Base-by-base conservation (phyloP, 257 asterid genomes). In the Solanum ossicruentum region DNA sequence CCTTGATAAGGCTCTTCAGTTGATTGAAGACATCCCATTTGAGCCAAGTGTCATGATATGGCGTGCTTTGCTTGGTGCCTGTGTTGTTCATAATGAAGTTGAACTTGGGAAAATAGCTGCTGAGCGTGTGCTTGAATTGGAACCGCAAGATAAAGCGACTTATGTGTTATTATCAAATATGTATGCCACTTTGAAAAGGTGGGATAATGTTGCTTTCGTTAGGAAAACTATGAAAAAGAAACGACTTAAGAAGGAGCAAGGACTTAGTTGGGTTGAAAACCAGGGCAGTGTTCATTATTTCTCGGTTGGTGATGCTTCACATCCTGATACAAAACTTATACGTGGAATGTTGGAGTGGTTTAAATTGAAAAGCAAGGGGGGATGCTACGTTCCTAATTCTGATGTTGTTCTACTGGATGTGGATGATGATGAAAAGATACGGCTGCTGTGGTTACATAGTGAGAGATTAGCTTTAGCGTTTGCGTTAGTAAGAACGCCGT, bases 31-130 rank as follows among this genome's bases (percentile, higher is more conserved):
- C 88, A 92, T 96, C 39, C 94, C 97, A 51, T 77, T 80, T 32
- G 95, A 90, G 88, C 99, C 98, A 16, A 94, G 98, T 88, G 91
- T 96, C 79, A 96, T 96, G 99, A 80, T 93, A 57, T 96, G 99
- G 99, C 99, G 99, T 63, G 94, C 99, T 43, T 85, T 96, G 85
- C 97, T 96, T 52, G 98, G 99, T 72, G 98, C 99, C 63, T 96
- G 99, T 83, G 98, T 91, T 88, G 91, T 88, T 3, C 96, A 91
- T 84, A 92, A 91, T 32, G 91, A 96, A 77, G 93, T 88, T n/a
- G 98, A 93, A 85, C 89, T 94, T 84, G 99, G 99, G 60, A 90
- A 84, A 83, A 83, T 92, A 57, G 91, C 98, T 72, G 99, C 99
- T 51, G 91, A 91, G 84, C 92, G 81, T 82, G 93, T 96, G 70